Evolutionary conservation across 257 asterid species (phyloP), one percentile per base, ranked within the genome.

Genomic region (Solanum gracilifrons): DNA sequence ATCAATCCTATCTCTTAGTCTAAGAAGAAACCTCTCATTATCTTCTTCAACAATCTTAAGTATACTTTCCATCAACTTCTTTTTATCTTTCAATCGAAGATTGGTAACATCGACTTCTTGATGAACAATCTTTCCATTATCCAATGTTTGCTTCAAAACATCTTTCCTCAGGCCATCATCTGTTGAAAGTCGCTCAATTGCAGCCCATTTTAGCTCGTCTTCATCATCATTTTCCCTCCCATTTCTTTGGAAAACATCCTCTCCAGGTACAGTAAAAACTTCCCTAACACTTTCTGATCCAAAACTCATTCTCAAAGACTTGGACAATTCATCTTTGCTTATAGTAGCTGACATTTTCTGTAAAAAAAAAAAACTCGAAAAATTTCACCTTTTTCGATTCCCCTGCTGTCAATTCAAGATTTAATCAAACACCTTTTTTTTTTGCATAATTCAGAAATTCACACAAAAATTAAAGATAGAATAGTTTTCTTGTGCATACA

Each of bases 171-270:
- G 88, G 6, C 99, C 92, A 84, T 97, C 99, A 73, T 91, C 91
- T 0, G 99, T 95, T 0, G 98, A 98, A 76, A 95, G 98, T 89
- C 97, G 91, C 89, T 97, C 99, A 7, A 97, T 95, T 55, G 99
- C 98, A 5, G 99, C 98, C 98, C 98, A 97, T 91, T 90, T 92
- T 10, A 97, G 93, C 93, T 95, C 98, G 25, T 94, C 96, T 88
- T 97, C 96, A 39, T 97, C 99, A 73, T 95, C 92, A 69, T 89
- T 90, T 9, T 94, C 98, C 83, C 94, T 92, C 77, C 87, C 95
- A 87, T 94, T 96, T 77, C 88, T 91, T 82, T 92, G 93, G 73
- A 94, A 95, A 29, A 92, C 95, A 88, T 94, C 97, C 58, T 91
- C 90, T 16, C 95, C 98, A 1, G 96, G 89, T 9, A 92, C 94